Percentiles rank a stretch among this genome's conserved stretches.
phyloP scores from a whole-genome alignment of 1,284 basidiomycete species.

The Mycena sp. region DNA sequence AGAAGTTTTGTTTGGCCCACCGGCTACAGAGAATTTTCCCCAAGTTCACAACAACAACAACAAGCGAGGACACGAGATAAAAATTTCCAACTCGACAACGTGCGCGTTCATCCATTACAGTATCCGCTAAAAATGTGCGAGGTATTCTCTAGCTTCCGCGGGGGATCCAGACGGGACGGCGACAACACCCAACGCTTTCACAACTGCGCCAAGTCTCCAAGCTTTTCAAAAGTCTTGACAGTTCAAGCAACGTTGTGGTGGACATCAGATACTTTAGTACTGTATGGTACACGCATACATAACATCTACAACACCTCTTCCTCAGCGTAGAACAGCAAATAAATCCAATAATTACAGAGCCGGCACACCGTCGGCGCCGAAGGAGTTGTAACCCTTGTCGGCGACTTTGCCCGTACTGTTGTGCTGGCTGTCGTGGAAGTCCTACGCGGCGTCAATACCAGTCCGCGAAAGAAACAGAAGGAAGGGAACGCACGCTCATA shows the following conservation, averaged over 20 bases:
- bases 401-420: neutral
- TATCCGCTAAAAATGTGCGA: too few relatives aligned
- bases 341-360: neutral
- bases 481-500: neutral
- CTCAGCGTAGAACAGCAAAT: neutral
- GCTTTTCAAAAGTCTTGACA: neutral
- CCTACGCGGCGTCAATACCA: neutral
- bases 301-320: neutral
- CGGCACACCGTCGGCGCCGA: neutral
- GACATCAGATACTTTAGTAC: neutral
- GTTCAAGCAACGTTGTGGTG: neutral
- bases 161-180: neutral
- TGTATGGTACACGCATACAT: neutral
- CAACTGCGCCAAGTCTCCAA: neutral
- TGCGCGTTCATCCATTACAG: too few relatives aligned
- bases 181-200: neutral
- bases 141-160: neutral
- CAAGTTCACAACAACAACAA: too few relatives aligned
- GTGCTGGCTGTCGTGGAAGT: neutral
- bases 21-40: too few relatives aligned
- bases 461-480: neutral
- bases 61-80: too few relatives aligned
- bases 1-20: too few relatives aligned
- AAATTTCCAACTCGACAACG: too few relatives aligned
- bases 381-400: neutral